These are phyloP conservation scores for Meripilus lineatus DNA, from an alignment of 1,284 basidiomycete species.

Conservation along the genomic window DNA sequence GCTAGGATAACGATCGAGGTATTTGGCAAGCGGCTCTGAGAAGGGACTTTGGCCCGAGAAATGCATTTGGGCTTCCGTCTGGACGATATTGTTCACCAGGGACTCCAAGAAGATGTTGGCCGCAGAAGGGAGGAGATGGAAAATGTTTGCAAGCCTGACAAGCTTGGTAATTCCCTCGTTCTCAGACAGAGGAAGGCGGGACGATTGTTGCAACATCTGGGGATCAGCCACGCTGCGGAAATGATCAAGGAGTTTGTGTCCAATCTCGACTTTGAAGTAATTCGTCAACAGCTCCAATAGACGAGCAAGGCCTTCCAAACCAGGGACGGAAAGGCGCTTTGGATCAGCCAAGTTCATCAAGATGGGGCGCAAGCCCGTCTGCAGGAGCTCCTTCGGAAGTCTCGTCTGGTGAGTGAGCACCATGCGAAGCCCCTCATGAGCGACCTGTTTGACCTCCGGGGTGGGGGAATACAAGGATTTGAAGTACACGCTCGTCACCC, in stretches of 20 bases:
- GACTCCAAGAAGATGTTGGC: conserved; percentile 91
- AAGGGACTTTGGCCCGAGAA: conserved; percentile 91
- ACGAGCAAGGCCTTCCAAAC: conserved; percentile 93
- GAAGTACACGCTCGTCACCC: conserved; percentile 96
- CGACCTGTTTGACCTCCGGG: conserved; percentile 93
- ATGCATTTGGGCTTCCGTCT: conserved; percentile 89
- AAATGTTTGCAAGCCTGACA: conserved; percentile 93
- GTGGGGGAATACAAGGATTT: conserved; percentile 95
- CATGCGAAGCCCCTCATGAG: conserved; percentile 90
- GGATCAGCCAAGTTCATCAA: conserved; percentile 98
- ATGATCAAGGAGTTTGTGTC: conserved; percentile 95
- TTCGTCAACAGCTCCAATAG: conserved; percentile 93
- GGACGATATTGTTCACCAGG: conserved; percentile 86
- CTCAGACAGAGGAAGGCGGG: conserved; percentile 76
- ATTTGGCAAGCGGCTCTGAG: conserved; percentile 89
- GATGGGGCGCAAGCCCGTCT: conserved; percentile 93
- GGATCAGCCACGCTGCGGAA: conserved; percentile 87
- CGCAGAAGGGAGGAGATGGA: conserved; percentile 90
- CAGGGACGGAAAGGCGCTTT: conserved; percentile 90
- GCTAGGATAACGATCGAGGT: conserved; percentile 85
- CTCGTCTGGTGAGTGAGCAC: conserved; percentile 89
- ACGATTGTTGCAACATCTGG: conserved; percentile 77
- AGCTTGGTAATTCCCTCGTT: conserved; percentile 93
- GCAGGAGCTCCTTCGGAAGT: conserved; percentile 93
- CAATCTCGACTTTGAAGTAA: conserved; percentile 99